Percentiles rank a stretch among this genome's conserved stretches.
phyloP scores from a whole-genome alignment of 768 basidiomycete genomes.

The Xanthoconium stramineum region DNA sequence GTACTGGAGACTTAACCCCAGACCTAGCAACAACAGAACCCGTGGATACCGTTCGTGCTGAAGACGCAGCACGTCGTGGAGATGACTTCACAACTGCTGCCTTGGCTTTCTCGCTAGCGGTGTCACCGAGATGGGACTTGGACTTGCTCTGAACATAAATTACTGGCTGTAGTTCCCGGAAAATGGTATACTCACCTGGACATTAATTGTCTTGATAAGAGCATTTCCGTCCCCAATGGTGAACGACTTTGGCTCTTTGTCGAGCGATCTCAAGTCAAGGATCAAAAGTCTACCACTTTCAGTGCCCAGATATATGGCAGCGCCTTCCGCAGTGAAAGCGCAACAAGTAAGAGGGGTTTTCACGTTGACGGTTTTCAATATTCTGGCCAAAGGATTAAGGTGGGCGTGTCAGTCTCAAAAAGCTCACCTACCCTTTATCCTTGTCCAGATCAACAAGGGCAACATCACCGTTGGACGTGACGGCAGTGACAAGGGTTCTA shows the following conservation, averaged over 20 bases:
- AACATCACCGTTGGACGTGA: conserved; percentile 52
- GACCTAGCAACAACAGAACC: background rate
- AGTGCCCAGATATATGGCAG: conserved; percentile 62
- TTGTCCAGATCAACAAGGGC: conserved; percentile 70
- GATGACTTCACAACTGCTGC: conserved; percentile 6
- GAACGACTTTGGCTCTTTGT: conserved; percentile 59
- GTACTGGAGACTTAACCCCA: conserved; percentile 22
- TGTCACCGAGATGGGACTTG: conserved; percentile 11
- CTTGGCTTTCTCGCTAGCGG: conserved; percentile 6
- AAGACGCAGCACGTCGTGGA: conserved; percentile 4
- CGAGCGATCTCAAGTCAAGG: conserved; percentile 61
- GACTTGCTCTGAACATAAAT: conserved; percentile 12
- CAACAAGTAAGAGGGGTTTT: conserved; percentile 56
- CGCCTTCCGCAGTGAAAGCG: conserved; percentile 68
- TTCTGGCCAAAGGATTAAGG: conserved; percentile 34
- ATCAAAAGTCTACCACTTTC: conserved; percentile 60
- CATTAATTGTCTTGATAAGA: conserved; percentile 50
- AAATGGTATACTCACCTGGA: conserved; percentile 46
- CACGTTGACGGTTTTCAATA: conserved; percentile 56
- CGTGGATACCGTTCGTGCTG: conserved; percentile 8
- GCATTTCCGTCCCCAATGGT: conserved; percentile 45
- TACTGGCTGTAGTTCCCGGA: background rate
- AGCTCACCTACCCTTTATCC: conserved; percentile 56
- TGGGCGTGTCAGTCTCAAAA: background rate
- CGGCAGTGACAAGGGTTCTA: conserved; percentile 64